phyloP scores from a whole-genome alignment of 768 basidiomycete genomes.

The Leccinum boreale region DNA sequence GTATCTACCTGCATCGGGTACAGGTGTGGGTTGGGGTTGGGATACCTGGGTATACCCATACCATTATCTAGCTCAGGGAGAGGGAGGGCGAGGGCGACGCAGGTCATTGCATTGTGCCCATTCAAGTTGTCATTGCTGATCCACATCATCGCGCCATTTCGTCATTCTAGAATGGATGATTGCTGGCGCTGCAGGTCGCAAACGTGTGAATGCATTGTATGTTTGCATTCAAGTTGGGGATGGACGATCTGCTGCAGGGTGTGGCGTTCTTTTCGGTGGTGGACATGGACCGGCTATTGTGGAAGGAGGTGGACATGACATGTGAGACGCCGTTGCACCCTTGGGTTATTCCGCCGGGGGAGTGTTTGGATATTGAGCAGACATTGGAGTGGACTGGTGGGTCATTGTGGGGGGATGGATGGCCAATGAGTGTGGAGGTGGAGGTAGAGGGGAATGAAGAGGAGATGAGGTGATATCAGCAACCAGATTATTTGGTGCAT shows the following conservation, averaged over 20 bases:
- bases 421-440: conserved; percentile 41
- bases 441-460: conserved; percentile 3
- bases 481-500: conserved; percentile 61
- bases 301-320: too few relatives aligned
- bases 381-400: conserved; percentile 72
- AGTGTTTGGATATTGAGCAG: conserved; percentile 11
- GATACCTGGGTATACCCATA: too few relatives aligned
- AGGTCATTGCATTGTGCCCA: too few relatives aligned
- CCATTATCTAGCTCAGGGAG: too few relatives aligned
- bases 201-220: conserved; percentile 29
- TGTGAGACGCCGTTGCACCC: too few relatives aligned
- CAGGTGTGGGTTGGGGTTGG: too few relatives aligned
- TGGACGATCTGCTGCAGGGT: conserved; percentile 46
- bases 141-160: too few relatives aligned
- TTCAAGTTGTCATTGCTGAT: too few relatives aligned
- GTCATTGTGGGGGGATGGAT: conserved; percentile 55
- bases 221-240: conserved; percentile 74
- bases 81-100: too few relatives aligned
- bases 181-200: conserved; percentile 77
- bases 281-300: conserved; percentile 74
- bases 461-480: not conserved
- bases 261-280: conserved; percentile 98
- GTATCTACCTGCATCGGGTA: too few relatives aligned
- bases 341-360: conserved; percentile 65
- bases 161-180: too few relatives aligned